A percentile compares a stretch with the other conserved stretches of the same genome.
These are phyloP conservation scores for Rhododendron ovatum DNA, from an alignment of 148 eudicot genomes.

Conservation along the genomic window DNA sequence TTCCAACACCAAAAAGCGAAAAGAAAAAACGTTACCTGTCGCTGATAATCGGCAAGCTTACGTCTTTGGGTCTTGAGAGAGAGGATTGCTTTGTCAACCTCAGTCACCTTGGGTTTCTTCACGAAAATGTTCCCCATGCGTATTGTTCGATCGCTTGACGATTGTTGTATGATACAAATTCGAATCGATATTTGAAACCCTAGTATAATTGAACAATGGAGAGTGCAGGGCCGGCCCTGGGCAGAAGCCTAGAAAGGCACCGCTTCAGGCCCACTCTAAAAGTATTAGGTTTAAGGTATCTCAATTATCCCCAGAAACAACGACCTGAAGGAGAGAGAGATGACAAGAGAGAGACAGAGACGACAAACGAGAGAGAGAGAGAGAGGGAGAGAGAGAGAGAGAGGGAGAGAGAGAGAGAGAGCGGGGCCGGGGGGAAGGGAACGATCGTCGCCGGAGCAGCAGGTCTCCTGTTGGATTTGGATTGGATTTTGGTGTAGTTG, in stretches of 20 bases:
- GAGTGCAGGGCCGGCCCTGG: background rate
- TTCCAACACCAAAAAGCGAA: background rate
- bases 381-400: background rate
- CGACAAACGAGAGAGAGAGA: background rate
- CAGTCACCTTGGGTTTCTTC: conserved; percentile 93
- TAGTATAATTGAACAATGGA: background rate
- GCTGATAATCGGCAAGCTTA: conserved; percentile 91
- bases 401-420: background rate
- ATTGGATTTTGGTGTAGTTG: background rate
- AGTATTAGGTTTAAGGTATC: background rate
- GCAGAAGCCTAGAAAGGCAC: background rate
- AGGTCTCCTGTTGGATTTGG: background rate
- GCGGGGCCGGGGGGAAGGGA: background rate
- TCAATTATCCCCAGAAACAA: background rate
- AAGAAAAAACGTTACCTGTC: conserved; percentile 45
- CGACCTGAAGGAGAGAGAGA: background rate
- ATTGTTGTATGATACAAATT: background rate
- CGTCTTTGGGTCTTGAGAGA: conserved; percentile 96
- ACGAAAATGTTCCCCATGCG: conserved; percentile 86
- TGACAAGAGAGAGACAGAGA: background rate
- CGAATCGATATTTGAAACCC: background rate
- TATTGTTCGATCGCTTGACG: background rate
- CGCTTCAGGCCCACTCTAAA: background rate
- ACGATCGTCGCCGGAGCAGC: background rate
- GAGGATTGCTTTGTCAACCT: conserved; percentile 91